Percentiles rank a stretch among this genome's conserved stretches.
phyloP scores from a whole-genome alignment of 352 stramenopile species.

The Pythium dissotocum region DNA sequence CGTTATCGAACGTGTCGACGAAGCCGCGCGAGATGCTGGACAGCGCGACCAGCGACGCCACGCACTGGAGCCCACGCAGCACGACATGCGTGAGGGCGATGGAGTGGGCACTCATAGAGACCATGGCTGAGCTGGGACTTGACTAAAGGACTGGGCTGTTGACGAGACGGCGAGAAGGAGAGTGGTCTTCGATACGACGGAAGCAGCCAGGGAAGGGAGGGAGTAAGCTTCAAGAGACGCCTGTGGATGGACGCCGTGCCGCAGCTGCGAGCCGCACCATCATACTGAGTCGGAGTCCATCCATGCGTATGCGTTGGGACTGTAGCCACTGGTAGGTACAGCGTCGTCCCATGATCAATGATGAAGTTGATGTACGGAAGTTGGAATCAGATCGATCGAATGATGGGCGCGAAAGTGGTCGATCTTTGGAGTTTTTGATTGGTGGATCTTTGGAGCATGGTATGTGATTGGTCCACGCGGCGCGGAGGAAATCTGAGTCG shows the following conservation, averaged over 20 bases:
- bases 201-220: not conserved
- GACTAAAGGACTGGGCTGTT: not conserved
- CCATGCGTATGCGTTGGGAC: no score
- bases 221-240: not conserved
- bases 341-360: not conserved
- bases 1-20: conserved; percentile 10
- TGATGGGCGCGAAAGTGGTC: not conserved
- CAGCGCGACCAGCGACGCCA: conserved; percentile 15
- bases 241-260: not conserved
- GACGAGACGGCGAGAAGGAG: conserved; percentile 5
- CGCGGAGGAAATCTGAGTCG: not conserved
- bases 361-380: not conserved
- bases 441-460: not conserved
- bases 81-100: conserved; percentile 18
- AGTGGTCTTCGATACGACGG: not conserved
- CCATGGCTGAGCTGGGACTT: not conserved
- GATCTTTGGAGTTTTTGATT: not conserved
- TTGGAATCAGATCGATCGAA: not conserved
- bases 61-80: conserved; percentile 18
- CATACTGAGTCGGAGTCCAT: not conserved
- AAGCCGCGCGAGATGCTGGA: conserved; percentile 11
- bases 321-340: not conserved
- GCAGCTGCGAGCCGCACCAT: not conserved
- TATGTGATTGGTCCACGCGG: not conserved
- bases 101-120: conserved; percentile 12